These are phyloP conservation scores for Prillingera fragicola DNA, from an alignment of 1,284 basidiomycete genomes.

Conservation along the genomic window DNA sequence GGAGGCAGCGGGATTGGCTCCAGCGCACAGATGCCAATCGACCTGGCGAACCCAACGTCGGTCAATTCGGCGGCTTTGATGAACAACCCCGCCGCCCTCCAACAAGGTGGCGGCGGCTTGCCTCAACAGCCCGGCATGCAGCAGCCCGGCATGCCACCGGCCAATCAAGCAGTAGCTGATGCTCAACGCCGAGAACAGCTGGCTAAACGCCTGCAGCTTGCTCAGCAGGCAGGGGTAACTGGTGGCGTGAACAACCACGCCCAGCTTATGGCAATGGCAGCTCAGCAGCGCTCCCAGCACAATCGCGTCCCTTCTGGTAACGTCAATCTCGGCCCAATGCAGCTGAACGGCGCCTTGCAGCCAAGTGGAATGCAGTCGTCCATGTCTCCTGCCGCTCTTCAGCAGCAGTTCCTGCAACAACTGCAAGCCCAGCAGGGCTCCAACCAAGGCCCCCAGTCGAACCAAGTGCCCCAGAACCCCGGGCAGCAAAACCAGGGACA, in stretches of 20 bases:
- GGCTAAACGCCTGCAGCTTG: constrained; percentile 6
- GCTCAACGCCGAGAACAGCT: constrained; percentile 7
- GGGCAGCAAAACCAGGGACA: constrained; percentile 5
- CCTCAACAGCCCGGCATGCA: not conserved
- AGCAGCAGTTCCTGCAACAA: constrained; percentile 13
- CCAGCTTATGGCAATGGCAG: constrained; percentile 4
- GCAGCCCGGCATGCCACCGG: not conserved
- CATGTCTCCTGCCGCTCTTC: constrained; percentile 4
- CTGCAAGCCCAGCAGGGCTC: constrained; percentile 2
- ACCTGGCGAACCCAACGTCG: not conserved
- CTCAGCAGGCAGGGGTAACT: constrained; percentile 7
- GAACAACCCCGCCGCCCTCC: constrained; percentile 2
- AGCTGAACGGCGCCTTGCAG: constrained; percentile 4
- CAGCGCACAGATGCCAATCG: not conserved
- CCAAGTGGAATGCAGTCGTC: constrained; percentile 1
- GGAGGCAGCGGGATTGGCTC: constrained; percentile 3
- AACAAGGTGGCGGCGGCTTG: no score
- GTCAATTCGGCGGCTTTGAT: constrained; percentile 2
- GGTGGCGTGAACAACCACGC: constrained; percentile 4
- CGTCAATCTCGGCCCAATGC: constrained; percentile 8
- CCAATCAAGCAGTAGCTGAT: not conserved
- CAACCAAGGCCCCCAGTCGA: no score
- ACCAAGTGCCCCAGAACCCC: constrained; percentile 1
- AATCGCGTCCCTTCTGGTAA: not conserved
- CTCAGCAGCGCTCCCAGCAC: constrained; percentile 6